Evolutionary conservation across 495 filamentous ascomycete genomes (phyloP).

Genomic region (Aspergillus taichungensis): DNA sequence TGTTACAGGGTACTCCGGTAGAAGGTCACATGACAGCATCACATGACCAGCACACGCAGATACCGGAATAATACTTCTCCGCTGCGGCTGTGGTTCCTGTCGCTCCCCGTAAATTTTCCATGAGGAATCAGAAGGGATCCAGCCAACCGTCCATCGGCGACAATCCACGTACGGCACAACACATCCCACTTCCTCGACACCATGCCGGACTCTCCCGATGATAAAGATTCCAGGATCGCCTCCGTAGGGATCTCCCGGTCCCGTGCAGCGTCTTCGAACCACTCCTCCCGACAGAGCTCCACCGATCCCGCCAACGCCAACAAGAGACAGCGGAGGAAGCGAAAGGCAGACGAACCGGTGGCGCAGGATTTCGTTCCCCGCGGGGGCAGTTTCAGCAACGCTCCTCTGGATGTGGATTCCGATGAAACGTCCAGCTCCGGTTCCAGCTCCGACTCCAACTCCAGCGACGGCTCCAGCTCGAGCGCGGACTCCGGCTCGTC

Average conservation of each 20-base stretch:
- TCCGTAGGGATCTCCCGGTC: conserved; percentile 15
- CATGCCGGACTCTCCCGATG: conserved; percentile 29
- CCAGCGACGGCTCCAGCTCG: conserved; percentile 7
- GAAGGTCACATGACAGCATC: too few species aligned
- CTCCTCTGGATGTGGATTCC: conserved; percentile 25
- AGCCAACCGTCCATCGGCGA: too few species aligned
- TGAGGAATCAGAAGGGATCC: not conserved
- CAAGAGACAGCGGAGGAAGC: conserved; percentile 24
- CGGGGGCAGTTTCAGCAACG: conserved; percentile 29
- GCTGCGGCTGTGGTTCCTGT: conserved; percentile 8
- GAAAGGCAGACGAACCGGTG: conserved; percentile 15
- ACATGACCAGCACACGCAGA: not conserved
- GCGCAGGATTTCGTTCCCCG: conserved; percentile 31
- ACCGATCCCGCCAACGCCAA: conserved; percentile 16
- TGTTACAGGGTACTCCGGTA: too few species aligned
- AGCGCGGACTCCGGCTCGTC: not conserved
- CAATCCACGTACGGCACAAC: not conserved
- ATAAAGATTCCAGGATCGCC: conserved; percentile 36
- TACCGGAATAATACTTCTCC: not conserved
- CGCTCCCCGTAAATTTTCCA: conserved; percentile 21
- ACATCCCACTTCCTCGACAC: not conserved
- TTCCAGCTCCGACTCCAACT: conserved; percentile 16
- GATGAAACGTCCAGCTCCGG: conserved; percentile 27
- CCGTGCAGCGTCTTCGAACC: conserved; percentile 6
- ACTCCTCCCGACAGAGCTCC: conserved; percentile 12